Percentiles rank a stretch among this genome's conserved stretches.
Conservation (phyloP, 1,139 yeast species). For the Sugiyamaella castrensis region DNA sequence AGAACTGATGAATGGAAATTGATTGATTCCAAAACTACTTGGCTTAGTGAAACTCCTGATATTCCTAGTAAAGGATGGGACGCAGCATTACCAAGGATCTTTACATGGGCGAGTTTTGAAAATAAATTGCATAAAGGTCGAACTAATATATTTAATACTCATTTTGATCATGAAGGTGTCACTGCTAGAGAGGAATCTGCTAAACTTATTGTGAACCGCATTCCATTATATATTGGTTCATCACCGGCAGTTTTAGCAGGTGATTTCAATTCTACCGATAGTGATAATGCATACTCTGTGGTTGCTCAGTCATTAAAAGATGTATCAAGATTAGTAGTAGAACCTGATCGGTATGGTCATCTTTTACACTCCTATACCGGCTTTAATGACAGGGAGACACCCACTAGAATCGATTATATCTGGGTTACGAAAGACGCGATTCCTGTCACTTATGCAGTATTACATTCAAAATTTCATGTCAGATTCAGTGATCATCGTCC, state of each 20-base stretch:
- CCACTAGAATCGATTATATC: conserved; percentile 49
- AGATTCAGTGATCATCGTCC: conserved; percentile 58
- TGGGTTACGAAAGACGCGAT: conserved; percentile 38
- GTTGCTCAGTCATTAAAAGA: conserved; percentile 42
- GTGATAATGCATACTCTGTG: conserved; percentile 48
- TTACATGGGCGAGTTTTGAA: conserved; percentile 41
- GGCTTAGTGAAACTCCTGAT: conserved; percentile 42
- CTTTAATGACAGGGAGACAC: conserved; percentile 37
- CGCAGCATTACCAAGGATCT: conserved; percentile 49
- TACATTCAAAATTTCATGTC: conserved; percentile 46
- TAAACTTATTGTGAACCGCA: conserved; percentile 45
- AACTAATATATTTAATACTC: conserved; percentile 53
- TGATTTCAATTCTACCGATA: conserved; percentile 56
- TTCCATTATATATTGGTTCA: conserved; percentile 37
- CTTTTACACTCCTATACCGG: conserved; percentile 50
- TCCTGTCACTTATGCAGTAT: conserved; percentile 43
- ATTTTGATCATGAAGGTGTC: conserved; percentile 54
- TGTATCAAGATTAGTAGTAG: conserved; percentile 24
- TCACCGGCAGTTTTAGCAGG: conserved; percentile 36
- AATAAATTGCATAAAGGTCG: conserved; percentile 12
- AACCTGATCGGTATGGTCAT: conserved; percentile 42
- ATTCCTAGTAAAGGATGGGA: conserved; percentile 56
- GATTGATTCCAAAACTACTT: conserved; percentile 32
- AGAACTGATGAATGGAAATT: conserved; percentile 41
- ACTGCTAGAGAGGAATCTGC: conserved; percentile 50